These are phyloP conservation scores for Populus deltoides DNA, from an alignment of 345 rosid genomes.

Conservation along the genomic window DNA sequence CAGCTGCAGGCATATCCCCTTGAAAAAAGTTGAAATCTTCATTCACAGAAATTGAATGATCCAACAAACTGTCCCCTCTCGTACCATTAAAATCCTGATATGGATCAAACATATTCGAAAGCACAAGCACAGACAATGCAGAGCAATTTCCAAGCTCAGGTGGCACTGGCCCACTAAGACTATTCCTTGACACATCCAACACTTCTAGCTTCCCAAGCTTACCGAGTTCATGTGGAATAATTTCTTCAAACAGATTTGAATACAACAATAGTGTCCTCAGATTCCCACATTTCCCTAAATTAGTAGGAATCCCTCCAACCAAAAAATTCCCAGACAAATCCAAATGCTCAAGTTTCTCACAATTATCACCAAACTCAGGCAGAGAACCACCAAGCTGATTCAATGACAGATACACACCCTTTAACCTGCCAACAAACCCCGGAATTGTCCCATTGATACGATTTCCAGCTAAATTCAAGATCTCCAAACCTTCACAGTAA, in stretches of 20 bases:
- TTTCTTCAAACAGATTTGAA: conserved; percentile 73
- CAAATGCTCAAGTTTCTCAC: conserved; percentile 76
- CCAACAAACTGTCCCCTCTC: conserved; percentile 38
- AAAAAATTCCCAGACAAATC: conserved; percentile 81
- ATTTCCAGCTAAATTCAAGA: conserved; percentile 75
- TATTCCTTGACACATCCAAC: conserved; percentile 81
- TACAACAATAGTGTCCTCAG: conserved; percentile 64
- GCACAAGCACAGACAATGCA: conserved; percentile 64
- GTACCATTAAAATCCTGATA: conserved; percentile 35
- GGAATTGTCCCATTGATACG: conserved; percentile 70
- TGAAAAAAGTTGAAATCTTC: conserved; percentile 79
- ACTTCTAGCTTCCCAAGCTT: conserved; percentile 71
- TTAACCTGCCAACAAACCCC: conserved; percentile 56
- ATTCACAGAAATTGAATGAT: conserved; percentile 33
- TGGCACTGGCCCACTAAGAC: conserved; percentile 73
- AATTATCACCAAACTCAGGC: conserved; percentile 58
- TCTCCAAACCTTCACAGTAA: conserved; percentile 40
- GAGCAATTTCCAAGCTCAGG: conserved; percentile 71
- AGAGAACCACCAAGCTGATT: conserved; percentile 57
- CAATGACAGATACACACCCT: conserved; percentile 57
- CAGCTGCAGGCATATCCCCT: conserved; percentile 60
- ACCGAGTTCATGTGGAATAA: conserved; percentile 63
- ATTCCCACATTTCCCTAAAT: conserved; percentile 60
- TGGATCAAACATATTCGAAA: conserved; percentile 55
- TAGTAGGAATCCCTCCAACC: conserved; percentile 57